phyloP scores from a whole-genome alignment of 202 grass and related monocot species.

The Hordeum pubiflorum region DNA sequence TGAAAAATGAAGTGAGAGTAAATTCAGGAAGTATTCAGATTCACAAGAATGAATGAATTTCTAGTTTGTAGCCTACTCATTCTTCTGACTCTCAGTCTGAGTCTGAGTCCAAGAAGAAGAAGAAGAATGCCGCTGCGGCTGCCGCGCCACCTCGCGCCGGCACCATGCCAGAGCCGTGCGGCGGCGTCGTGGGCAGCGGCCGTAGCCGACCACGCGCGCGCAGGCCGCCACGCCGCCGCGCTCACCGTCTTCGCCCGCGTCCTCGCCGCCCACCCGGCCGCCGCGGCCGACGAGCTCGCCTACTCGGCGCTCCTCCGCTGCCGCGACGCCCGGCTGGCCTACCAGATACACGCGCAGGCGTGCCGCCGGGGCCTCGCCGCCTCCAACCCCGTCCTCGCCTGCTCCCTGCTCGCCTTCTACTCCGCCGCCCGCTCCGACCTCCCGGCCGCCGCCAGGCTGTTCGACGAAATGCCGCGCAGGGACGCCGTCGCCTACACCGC shows the following conservation, averaged over 20 bases:
- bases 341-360: slow-evolving; percentile 55
- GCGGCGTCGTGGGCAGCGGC: slow-evolving; percentile 44
- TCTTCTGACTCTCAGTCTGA: too few relatives aligned
- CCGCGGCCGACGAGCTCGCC: slow-evolving; percentile 48
- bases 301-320: slow-evolving; percentile 52
- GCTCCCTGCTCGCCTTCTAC: slow-evolving; percentile 56
- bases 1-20: too few relatives aligned
- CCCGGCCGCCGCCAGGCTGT: slow-evolving; percentile 35
- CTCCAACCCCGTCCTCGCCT: slow-evolving; percentile 48
- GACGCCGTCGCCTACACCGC: slow-evolving; percentile 64
- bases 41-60: too few relatives aligned
- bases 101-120: too few relatives aligned
- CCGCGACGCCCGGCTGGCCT: slow-evolving; percentile 31
- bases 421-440: neutral
- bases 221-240: slow-evolving; percentile 30
- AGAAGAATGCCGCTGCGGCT: neutral
- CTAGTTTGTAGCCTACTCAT: too few relatives aligned
- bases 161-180: neutral
- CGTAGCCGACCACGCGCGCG: slow-evolving; percentile 33
- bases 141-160: neutral
- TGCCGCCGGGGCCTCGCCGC: slow-evolving; percentile 38
- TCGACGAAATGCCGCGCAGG: slow-evolving; percentile 37
- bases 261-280: slow-evolving; percentile 20
- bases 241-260: slow-evolving; percentile 43
- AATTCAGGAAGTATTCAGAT: too few relatives aligned